Base-by-base conservation (phyloP, 2,329 filamentous ascomycete species). In the Fusarium pseudograminearum region DNA sequence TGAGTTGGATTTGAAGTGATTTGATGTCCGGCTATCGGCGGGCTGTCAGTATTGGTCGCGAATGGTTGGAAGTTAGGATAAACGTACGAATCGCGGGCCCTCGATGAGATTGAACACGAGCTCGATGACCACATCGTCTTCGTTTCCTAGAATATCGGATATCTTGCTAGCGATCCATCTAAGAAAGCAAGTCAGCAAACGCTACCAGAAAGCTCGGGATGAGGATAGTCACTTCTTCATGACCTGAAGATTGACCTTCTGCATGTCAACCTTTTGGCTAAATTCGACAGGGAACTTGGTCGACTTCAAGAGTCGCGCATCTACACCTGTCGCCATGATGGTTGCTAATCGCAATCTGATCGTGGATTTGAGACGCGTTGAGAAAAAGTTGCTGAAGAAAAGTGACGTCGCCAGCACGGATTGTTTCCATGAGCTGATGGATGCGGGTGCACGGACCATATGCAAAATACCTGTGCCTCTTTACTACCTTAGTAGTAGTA, bases 251-350 rank as follows among this genome's bases (percentile, higher is more conserved):
- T 99, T 98, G 80, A 99, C 94, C 83, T 98, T 98, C 74, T 90
- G 89, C 89, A 97, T 97, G 83, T 99, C 94, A 70, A 99, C 96
- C 84, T 98, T 98, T 78, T 93, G 90, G 78, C 88, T 95, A 83
- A 98, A 99, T 77, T 98, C 94, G 10, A 91, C 87, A 46, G 96
- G 96, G 70, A 98, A 98, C 78, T 97, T 98, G 58, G 94, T 98
- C 80, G 91, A 90, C 85, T 91, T 93, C 59, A 98, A 84, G 75
- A 97, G 88, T 84, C 97, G 97, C 71, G 92, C 91, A 80, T 98
- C 95, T 67, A 96, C 93, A 71, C 89, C 92, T 57, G 91, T 90
- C 73, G 93, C 91, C 93, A 96, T 96, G 71, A 69, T 83, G 76
- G 73, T 66, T 52, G 58, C 34, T 57, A 61, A 58, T 61, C 54